Evolutionary conservation across 1,139 yeast species (phyloP).

Genomic region (Sugiyamaella japonica): DNA sequence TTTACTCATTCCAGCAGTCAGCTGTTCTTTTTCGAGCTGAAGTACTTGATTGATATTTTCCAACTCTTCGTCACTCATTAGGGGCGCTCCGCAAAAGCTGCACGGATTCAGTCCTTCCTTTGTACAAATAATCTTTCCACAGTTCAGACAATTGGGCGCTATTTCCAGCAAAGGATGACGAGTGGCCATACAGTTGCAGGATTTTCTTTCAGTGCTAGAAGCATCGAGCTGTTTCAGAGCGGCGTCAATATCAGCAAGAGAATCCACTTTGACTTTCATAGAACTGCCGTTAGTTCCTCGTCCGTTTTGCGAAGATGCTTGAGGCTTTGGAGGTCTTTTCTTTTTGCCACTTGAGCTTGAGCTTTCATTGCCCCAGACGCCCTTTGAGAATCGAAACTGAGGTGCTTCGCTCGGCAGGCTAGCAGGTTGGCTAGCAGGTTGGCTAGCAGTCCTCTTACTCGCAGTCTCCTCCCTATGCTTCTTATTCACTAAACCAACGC

Average conservation of each 20-base stretch:
- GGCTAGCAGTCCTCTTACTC: not conserved
- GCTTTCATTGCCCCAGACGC: constrained; percentile 25
- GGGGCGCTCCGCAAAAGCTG: constrained; percentile 70
- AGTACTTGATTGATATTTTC: constrained; percentile 50
- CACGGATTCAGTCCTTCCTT: constrained; percentile 91
- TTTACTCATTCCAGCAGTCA: constrained; percentile 36
- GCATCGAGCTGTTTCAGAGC: constrained; percentile 37
- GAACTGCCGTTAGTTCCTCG: constrained; percentile 15
- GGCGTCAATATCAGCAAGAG: constrained; percentile 39
- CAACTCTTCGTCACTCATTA: constrained; percentile 62
- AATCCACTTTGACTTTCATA: constrained; percentile 35
- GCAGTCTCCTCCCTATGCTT: not conserved
- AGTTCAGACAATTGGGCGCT: constrained; percentile 89
- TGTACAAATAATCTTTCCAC: constrained; percentile 91
- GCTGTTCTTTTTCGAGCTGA: constrained; percentile 34
- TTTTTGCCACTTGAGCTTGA: constrained; percentile 16
- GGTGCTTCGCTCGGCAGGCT: not conserved
- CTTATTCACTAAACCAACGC: not conserved
- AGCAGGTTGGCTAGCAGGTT: not conserved
- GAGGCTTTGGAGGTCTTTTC: constrained; percentile 16
- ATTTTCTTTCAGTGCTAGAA: constrained; percentile 33
- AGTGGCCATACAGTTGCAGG: constrained; percentile 69
- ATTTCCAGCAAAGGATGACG: constrained; percentile 85
- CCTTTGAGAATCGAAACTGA: constrained; percentile 23
- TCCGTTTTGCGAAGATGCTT: not conserved